Conservation (phyloP, 1,284 basidiomycete species). For the Trichosporon sp. region DNA sequence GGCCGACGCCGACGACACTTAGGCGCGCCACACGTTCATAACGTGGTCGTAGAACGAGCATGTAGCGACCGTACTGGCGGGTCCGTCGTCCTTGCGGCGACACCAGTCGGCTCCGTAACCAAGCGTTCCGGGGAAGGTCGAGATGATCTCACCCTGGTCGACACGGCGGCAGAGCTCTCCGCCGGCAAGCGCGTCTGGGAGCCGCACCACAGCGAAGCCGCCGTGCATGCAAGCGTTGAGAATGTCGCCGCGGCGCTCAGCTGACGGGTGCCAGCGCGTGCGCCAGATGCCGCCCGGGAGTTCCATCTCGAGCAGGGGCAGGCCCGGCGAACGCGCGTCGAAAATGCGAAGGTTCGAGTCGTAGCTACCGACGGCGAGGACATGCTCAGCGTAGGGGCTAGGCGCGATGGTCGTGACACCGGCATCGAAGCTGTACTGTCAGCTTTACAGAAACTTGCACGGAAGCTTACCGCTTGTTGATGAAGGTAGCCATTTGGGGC, state of each 20-base stretch:
- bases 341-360: slow-evolving; percentile 77
- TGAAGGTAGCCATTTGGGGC: slow-evolving; percentile 60
- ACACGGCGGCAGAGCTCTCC: slow-evolving; percentile 8
- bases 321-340: slow-evolving; percentile 66
- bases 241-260: slow-evolving; percentile 61
- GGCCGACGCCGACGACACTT: slow-evolving; percentile 33
- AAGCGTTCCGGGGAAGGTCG: slow-evolving; percentile 74
- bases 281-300: slow-evolving; percentile 94
- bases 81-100: slow-evolving; percentile 45
- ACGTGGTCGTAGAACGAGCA: slow-evolving; percentile 96
- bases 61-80: slow-evolving; percentile 65
- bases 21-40: slow-evolving; percentile 71
- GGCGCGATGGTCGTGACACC: slow-evolving; percentile 89
- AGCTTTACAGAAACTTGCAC: background rate
- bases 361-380: slow-evolving; percentile 90
- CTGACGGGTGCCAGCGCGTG: slow-evolving; percentile 85
- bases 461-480: slow-evolving; percentile 64
- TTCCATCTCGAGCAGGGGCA: slow-evolving; percentile 60
- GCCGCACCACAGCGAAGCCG: slow-evolving; percentile 77
- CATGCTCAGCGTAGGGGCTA: slow-evolving; percentile 70
- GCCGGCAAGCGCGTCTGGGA: slow-evolving; percentile 36
- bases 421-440: slow-evolving; percentile 67
- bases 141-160: slow-evolving; percentile 47
- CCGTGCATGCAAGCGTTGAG: slow-evolving; percentile 96
- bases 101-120: slow-evolving; percentile 97